Evolutionary conservation across 805 yeast genomes (phyloP).

Genomic region (Cyberlindnera japonica): DNA sequence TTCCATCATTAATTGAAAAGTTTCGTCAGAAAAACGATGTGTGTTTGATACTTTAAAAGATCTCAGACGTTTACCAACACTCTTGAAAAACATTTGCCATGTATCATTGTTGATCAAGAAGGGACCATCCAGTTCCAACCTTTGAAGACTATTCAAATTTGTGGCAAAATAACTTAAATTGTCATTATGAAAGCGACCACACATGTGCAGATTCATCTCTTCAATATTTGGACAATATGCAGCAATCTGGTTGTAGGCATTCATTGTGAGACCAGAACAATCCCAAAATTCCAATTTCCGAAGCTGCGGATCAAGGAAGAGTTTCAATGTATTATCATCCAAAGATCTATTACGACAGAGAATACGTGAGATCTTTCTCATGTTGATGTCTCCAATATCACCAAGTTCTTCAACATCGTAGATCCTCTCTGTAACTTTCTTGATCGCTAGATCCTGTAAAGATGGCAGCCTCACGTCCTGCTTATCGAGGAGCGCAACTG

Average conservation of each 20-base stretch:
- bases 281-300: conserved; percentile 78
- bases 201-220: conserved; percentile 72
- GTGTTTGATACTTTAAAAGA: conserved; percentile 72
- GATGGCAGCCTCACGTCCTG: conserved; percentile 60
- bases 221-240: conserved; percentile 74
- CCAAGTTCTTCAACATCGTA: conserved; percentile 79
- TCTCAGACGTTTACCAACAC: conserved; percentile 49
- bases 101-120: conserved; percentile 70
- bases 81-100: conserved; percentile 76
- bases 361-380: conserved; percentile 70
- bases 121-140: conserved; percentile 80
- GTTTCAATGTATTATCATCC: conserved; percentile 62
- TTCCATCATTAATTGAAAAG: conserved; percentile 58
- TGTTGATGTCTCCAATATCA: conserved; percentile 73
- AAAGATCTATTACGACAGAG: conserved; percentile 79
- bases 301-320: conserved; percentile 64
- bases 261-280: conserved; percentile 73
- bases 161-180: conserved; percentile 59
- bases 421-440: conserved; percentile 59
- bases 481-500: conserved; percentile 79
- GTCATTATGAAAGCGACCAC: conserved; percentile 86
- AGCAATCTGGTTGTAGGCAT: conserved; percentile 65
- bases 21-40: conserved; percentile 71
- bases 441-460: conserved; percentile 79
- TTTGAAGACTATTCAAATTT: conserved; percentile 51